Evolutionary conservation across 352 stramenopile species (phyloP).

Genomic region (Phytophthora chlamydospora): DNA sequence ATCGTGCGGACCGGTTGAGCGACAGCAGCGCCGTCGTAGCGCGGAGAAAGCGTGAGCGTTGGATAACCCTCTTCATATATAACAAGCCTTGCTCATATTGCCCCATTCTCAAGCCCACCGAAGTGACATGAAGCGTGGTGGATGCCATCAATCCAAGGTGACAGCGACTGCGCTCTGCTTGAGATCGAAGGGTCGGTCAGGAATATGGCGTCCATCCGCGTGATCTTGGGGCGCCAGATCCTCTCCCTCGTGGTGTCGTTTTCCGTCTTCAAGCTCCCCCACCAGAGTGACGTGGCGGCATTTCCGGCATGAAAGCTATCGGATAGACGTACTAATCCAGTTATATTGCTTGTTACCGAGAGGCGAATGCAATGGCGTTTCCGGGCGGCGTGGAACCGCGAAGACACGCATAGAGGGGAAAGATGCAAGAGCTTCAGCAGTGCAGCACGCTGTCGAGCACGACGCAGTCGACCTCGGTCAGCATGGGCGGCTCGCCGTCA

Average conservation of each 20-base stretch:
- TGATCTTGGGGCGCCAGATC: too few species aligned
- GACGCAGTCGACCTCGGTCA: constrained; percentile 38
- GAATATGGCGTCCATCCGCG: too few species aligned
- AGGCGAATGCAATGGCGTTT: constrained; percentile 8
- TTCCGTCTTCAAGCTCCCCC: too few species aligned
- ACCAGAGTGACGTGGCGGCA: constrained; percentile 1
- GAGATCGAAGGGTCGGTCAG: constrained; percentile 10
- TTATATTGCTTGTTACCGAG: constrained; percentile 13
- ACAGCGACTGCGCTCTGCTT: constrained; percentile 3
- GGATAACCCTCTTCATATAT: constrained; percentile 31
- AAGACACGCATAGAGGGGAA: neutral
- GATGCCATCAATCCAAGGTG: constrained; percentile 15
- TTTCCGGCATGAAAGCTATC: neutral
- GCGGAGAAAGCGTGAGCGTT: constrained; percentile 9
- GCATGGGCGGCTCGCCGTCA: constrained; percentile 11
- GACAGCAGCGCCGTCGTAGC: neutral
- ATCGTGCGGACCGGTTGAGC: constrained; percentile 29
- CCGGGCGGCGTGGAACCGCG: neutral
- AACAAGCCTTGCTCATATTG: constrained; percentile 11
- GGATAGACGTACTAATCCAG: constrained; percentile 11
- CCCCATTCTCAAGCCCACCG: neutral
- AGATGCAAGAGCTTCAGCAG: neutral
- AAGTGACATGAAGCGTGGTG: constrained; percentile 18
- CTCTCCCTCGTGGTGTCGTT: too few species aligned
- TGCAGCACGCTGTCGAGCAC: constrained; percentile 34